Percentiles rank a stretch among this genome's conserved stretches.
phyloP scores from a whole-genome alignment of 768 basidiomycete genomes.

The Amanita brunnescens region DNA sequence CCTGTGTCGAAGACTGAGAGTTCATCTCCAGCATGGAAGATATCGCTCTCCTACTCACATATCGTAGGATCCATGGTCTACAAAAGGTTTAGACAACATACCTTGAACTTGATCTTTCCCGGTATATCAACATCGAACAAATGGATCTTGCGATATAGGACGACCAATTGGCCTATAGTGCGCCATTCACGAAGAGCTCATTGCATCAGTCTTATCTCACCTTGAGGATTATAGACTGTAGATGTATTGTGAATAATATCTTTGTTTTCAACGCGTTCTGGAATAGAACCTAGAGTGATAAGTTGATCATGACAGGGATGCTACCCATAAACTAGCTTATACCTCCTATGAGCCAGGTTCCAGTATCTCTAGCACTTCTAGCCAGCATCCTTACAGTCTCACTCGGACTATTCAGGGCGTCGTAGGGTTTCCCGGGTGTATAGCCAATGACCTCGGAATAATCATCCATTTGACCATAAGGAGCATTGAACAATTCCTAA shows the following conservation, averaged over 20 bases:
- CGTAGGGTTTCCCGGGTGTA: constrained; percentile 47
- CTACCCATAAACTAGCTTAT: constrained; percentile 6
- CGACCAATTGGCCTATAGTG: constrained; percentile 67
- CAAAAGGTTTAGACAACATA: constrained; percentile 14
- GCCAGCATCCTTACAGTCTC: constrained; percentile 81
- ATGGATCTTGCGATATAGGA: constrained; percentile 89
- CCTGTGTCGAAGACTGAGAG: constrained; percentile 86
- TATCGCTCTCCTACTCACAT: constrained; percentile 71
- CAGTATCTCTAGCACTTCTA: constrained; percentile 64
- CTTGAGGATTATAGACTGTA: constrained; percentile 81
- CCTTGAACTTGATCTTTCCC: constrained; percentile 86
- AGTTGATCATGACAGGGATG: background rate
- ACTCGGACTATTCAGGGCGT: constrained; percentile 46
- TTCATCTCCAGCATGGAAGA: constrained; percentile 64
- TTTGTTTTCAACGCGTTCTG: constrained; percentile 59
- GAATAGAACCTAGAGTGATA: constrained; percentile 73
- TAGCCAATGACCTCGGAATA: constrained; percentile 77
- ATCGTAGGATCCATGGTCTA: background rate
- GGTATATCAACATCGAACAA: constrained; percentile 97
- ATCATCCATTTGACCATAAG: constrained; percentile 65
- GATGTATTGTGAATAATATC: constrained; percentile 87
- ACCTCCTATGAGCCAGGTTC: constrained; percentile 93
- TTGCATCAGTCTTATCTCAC: constrained; percentile 22
- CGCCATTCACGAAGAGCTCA: constrained; percentile 7
- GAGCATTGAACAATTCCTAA: constrained; percentile 86